Conservation (phyloP, 208 protist genomes). For the Borovskyia barvae region DNA sequence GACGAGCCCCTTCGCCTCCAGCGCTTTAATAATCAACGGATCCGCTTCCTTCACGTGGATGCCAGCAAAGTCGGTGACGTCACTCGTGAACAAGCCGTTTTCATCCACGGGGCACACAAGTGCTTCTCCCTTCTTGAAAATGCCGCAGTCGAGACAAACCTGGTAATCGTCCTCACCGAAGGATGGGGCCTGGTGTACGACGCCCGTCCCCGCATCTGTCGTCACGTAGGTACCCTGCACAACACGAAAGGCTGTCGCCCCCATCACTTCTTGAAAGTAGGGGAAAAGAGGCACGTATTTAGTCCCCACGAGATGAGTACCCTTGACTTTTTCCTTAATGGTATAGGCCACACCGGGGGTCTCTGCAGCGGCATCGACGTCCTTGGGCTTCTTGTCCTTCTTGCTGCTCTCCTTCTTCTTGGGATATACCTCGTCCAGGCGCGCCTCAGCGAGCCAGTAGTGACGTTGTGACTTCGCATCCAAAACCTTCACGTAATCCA, state of each 20-base stretch:
- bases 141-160: conserved; percentile 93
- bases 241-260: conserved; percentile 90
- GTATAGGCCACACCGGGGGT: conserved; percentile 48
- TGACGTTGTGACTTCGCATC: conserved; percentile 84
- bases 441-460: conserved; percentile 82
- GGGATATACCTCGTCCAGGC: conserved; percentile 74
- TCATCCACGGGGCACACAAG: conserved; percentile 98
- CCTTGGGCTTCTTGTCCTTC: conserved; percentile 15
- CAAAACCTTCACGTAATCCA: conserved; percentile 97
- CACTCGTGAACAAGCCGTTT: conserved; percentile 95
- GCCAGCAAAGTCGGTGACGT: conserved; percentile 96
- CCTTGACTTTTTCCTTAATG: conserved; percentile 85
- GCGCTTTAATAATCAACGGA: conserved; percentile 90
- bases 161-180: conserved; percentile 99
- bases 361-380: conserved; percentile 4
- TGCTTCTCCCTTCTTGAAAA: conserved; percentile 88
- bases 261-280: conserved; percentile 91
- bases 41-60: conserved; percentile 98
- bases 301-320: conserved; percentile 85
- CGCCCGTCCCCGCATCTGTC: conserved; percentile 97
- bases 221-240: conserved; percentile 97
- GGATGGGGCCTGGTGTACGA: conserved; percentile 99
- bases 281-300: conserved; percentile 97
- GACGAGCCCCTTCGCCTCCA: conserved; percentile 94
- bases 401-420: conserved; percentile 57